These are phyloP conservation scores for Cicer bijugum DNA, from an alignment of 306 rosid genomes.

Conservation along the genomic window DNA sequence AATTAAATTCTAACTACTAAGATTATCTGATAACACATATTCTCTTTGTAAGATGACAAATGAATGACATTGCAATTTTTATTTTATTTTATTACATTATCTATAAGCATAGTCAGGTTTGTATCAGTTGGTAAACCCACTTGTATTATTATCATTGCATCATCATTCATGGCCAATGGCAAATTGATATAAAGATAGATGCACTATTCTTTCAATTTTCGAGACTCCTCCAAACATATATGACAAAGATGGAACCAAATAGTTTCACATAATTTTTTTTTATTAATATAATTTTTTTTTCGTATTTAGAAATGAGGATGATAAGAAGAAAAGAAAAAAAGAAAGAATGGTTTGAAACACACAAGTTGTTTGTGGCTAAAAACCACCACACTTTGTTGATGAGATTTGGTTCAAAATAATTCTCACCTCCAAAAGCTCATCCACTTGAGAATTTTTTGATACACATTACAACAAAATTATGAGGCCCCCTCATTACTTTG, in stretches of 20 bases:
- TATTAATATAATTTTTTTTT: background rate
- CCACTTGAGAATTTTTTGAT: conserved; percentile 53
- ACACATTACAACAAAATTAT: conserved; percentile 41
- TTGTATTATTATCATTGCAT: conserved; percentile 16
- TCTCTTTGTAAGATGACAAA: conserved; percentile 21
- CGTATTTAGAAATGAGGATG: conserved; percentile 43
- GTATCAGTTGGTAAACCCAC: conserved; percentile 6
- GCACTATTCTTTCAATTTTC: conserved; percentile 7
- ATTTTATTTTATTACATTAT: conserved; percentile 37
- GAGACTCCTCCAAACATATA: conserved; percentile 10
- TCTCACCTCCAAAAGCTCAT: conserved; percentile 81
- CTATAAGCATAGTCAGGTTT: conserved; percentile 10
- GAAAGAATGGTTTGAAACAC: conserved; percentile 59
- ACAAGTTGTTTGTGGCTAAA: conserved; percentile 70
- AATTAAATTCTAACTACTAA: background rate
- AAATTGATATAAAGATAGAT: background rate
- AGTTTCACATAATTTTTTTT: background rate
- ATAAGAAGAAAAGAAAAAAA: conserved; percentile 46
- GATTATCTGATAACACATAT: background rate
- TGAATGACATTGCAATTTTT: background rate
- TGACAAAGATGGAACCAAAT: conserved; percentile 35
- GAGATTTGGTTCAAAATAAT: conserved; percentile 65
- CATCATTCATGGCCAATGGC: conserved; percentile 21
- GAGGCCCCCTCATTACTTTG: conserved; percentile 52
- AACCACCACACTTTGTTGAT: conserved; percentile 52